Evolutionary conservation across 2,329 filamentous ascomycete genomes (phyloP).

Genomic region (Colletotrichum orchidophilum): DNA sequence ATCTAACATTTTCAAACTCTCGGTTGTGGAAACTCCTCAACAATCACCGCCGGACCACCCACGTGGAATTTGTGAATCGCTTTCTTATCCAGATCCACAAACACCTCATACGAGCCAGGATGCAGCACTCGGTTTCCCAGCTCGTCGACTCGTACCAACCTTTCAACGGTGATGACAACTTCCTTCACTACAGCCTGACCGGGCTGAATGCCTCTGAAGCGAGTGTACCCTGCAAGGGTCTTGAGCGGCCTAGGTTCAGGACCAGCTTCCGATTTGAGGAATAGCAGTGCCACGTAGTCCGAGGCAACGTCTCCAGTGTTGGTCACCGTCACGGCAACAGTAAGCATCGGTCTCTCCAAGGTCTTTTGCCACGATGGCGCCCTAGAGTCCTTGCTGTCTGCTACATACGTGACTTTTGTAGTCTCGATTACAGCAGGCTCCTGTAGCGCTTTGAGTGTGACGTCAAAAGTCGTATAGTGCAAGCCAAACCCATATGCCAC

Average conservation of each 20-base stretch:
- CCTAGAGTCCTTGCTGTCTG: neutral
- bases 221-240: constrained; percentile 59
- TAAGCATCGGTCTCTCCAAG: constrained; percentile 30
- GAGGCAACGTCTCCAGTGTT: constrained; percentile 58
- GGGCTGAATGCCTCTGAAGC: constrained; percentile 50
- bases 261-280: constrained; percentile 55
- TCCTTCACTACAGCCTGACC: constrained; percentile 43
- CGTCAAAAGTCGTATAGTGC: constrained; percentile 65
- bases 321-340: constrained; percentile 52
- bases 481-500: constrained; percentile 65
- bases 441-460: constrained; percentile 14
- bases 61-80: neutral
- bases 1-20: neutral
- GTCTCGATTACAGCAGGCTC: neutral
- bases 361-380: constrained; percentile 2
- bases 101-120: constrained; percentile 60
- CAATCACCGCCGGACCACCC: neutral
- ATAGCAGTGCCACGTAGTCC: constrained; percentile 63
- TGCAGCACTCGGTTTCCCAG: constrained; percentile 61
- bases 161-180: constrained; percentile 57
- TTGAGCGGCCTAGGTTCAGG: constrained; percentile 62
- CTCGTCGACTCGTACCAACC: constrained; percentile 58
- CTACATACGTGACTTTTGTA: neutral
- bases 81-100: constrained; percentile 49
- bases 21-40: constrained; percentile 26